Percentiles rank a stretch among this genome's conserved stretches.
Conservation (phyloP, 2,329 filamentous ascomycete genomes). For the Arthrobotrys musiformis region DNA sequence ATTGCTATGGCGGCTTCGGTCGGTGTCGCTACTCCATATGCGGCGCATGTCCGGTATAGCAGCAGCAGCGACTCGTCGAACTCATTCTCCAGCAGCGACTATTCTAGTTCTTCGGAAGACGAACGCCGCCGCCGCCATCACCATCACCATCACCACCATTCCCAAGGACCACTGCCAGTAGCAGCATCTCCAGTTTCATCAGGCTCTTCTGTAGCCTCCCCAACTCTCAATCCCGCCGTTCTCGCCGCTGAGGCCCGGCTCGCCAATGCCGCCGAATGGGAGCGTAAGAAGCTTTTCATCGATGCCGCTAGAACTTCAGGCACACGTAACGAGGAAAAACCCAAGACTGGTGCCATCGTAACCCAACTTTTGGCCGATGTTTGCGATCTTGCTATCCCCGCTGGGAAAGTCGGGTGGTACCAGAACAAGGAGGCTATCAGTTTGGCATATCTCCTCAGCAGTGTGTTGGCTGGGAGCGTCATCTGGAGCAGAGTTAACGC, state of each 20-base stretch:
- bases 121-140: slow-evolving; percentile 10
- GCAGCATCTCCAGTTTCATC: slow-evolving; percentile 9
- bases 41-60: background rate
- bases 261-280: slow-evolving; percentile 44
- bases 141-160: background rate
- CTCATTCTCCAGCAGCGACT: background rate
- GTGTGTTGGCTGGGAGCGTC: slow-evolving; percentile 41
- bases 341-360: slow-evolving; percentile 27
- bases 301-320: slow-evolving; percentile 41
- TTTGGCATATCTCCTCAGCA: slow-evolving; percentile 31
- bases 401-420: slow-evolving; percentile 47
- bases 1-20: slow-evolving; percentile 22
- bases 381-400: slow-evolving; percentile 50
- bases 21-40: slow-evolving; percentile 23
- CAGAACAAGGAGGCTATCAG: slow-evolving; percentile 48
- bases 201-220: slow-evolving; percentile 27
- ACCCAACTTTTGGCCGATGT: slow-evolving; percentile 49
- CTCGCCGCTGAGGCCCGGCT: slow-evolving; percentile 42
- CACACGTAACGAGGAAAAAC: slow-evolving; percentile 11
- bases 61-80: slow-evolving; percentile 3
- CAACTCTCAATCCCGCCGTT: slow-evolving; percentile 37
- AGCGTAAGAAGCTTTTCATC: slow-evolving; percentile 48
- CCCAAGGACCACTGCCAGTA: slow-evolving; percentile 22
- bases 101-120: slow-evolving; percentile 17
- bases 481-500: slow-evolving; percentile 55